Percentiles rank a stretch among this genome's conserved stretches.
Conservation (phyloP, 306 rosid species). For the Phaseolus lunatus region DNA sequence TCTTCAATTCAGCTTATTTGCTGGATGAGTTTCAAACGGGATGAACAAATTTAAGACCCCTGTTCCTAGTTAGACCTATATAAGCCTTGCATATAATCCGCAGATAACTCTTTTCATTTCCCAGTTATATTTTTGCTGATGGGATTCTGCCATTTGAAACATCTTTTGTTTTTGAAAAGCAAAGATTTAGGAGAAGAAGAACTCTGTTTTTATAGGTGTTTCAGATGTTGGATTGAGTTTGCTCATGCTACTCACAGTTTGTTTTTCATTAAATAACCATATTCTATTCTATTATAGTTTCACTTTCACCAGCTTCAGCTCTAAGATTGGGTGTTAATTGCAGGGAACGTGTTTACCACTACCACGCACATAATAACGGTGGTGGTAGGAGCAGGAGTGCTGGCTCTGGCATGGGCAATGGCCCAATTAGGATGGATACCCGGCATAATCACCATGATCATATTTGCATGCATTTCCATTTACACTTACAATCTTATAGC, state of each 20-base stretch:
- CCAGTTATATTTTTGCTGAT: background rate
- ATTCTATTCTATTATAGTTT: background rate
- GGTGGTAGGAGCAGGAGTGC: slow-evolving; percentile 56
- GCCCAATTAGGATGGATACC: slow-evolving; percentile 57
- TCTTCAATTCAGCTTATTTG: background rate
- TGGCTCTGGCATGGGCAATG: slow-evolving; percentile 53
- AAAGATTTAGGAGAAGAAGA: background rate
- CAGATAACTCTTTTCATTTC: background rate
- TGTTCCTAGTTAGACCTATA: background rate
- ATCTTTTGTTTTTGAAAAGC: background rate
- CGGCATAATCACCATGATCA: slow-evolving; percentile 40
- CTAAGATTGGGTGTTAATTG: background rate
- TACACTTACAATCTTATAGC: slow-evolving; percentile 54
- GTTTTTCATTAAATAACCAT: too few species aligned
- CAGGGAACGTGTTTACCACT: slow-evolving; percentile 51
- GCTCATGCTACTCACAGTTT: too few species aligned
- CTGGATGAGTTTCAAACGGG: background rate
- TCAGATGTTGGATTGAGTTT: too few species aligned
- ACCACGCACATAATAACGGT: slow-evolving; percentile 51
- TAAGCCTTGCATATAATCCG: too few species aligned
- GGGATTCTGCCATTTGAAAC: background rate
- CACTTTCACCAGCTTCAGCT: background rate
- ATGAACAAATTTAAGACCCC: background rate
- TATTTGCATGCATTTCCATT: slow-evolving; percentile 49
- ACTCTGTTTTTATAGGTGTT: too few species aligned